Percentiles rank a stretch among this genome's conserved stretches.
phyloP scores from a whole-genome alignment of 2,329 filamentous ascomycete genomes.

The Apiospora arundinis region DNA sequence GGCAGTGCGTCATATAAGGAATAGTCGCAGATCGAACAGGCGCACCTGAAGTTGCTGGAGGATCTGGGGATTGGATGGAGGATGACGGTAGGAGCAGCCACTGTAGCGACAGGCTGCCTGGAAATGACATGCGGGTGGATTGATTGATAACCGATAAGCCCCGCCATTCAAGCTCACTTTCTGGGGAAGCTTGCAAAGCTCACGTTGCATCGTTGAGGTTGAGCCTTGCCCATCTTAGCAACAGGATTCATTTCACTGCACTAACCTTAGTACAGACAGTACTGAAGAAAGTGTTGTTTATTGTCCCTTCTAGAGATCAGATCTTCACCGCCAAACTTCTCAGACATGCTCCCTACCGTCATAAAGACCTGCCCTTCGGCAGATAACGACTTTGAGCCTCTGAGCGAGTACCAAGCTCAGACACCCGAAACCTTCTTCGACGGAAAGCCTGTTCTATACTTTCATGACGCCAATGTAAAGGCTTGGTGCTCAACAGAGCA shows the following conservation, averaged over 20 bases:
- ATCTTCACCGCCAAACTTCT: background rate
- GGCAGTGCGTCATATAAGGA: background rate
- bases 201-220: no score
- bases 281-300: background rate
- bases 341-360: constrained; percentile 55
- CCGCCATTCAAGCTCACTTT: constrained; percentile 10
- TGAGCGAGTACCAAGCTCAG: constrained; percentile 73
- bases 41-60: background rate
- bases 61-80: background rate
- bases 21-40: background rate
- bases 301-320: background rate
- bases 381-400: constrained; percentile 63
- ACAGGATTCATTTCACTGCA: background rate
- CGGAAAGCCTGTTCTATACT: constrained; percentile 74
- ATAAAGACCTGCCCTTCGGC: constrained; percentile 62
- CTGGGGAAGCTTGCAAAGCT: constrained; percentile 4
- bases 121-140: constrained; percentile 4
- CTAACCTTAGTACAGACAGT: background rate
- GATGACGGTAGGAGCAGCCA: background rate
- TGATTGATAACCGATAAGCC: constrained; percentile 28
- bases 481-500: constrained; percentile 64
- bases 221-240: constrained; percentile 5
- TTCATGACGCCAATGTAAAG: constrained; percentile 61
- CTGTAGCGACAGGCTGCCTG: constrained; percentile 6
- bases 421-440: constrained; percentile 77